Evolutionary conservation across 352 stramenopile species (phyloP), one percentile per base, ranked within the genome.

Genomic region (Blastocystis sp.): DNA sequence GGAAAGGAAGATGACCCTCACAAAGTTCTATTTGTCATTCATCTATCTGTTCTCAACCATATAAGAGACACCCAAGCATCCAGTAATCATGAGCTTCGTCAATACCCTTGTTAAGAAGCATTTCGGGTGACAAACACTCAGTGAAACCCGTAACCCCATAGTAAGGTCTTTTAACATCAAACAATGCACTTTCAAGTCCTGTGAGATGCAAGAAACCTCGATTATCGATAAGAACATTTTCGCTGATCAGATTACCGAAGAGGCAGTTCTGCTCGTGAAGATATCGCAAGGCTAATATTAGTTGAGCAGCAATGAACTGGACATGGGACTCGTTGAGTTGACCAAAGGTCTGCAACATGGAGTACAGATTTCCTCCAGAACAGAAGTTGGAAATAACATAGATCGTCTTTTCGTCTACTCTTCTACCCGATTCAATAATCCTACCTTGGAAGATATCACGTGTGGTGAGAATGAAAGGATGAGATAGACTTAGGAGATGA

Each of bases 71-170:
- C 11, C 70, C 70, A 3, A 81, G 42, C 70, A 81, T 81, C 17
- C 54, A 81, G 35, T 30, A 81, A 24, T 81, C 70, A 24, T 81
- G 62, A 4, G 42, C 9, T 17, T 62, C 9, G 9, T 53, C 27
- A 17, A 81, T 81, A 51, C 70, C 70, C 70, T 81, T 81, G 70
- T 81, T 81, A 17, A 81, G 33, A 2, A 81, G 42, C 33, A 60
- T 81, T 64, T 81, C 70, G 15, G 70, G 70, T 17, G 70, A n/a
- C 70, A 81, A 59, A 27, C 5, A 64, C 42, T 81, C 70, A 11
- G 54, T 81, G 44, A 59, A 81, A 13, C 70, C 70, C 11, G 62
- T 56, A 27, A 60, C 62, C 27, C 62, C 54, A 51, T 81, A 81
- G n/a, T 60, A 81, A 9, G 70, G 70, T 66, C 13, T 59, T 11